A percentile compares a stretch with the other conserved stretches of the same genome.
These are phyloP conservation scores for Psophocarpus tetragonolobus DNA, from an alignment of 306 rosid species.

Conservation along the genomic window DNA sequence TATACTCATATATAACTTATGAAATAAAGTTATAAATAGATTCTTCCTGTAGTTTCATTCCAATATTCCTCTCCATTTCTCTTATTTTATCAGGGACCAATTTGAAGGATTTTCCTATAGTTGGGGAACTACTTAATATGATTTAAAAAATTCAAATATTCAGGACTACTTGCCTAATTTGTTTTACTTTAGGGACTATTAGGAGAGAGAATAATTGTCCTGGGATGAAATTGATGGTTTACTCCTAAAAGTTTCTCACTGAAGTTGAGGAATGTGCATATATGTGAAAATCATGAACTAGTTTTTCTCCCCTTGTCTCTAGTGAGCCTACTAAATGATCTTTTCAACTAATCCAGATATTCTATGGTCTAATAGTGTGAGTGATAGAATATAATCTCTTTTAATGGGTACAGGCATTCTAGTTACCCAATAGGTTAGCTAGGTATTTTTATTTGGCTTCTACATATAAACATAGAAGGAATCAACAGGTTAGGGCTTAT, in stretches of 20 bases:
- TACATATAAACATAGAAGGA: background rate
- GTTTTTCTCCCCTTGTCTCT: background rate
- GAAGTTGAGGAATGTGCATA: slow-evolving; percentile 16
- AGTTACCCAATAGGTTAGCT: background rate
- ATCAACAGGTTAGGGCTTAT: background rate
- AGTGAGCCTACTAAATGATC: slow-evolving; percentile 8
- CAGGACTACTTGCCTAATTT: no score
- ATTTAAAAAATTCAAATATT: no score
- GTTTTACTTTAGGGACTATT: no score
- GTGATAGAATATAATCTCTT: background rate
- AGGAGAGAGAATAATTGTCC: background rate
- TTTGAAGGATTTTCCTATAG: background rate
- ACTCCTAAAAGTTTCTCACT: background rate
- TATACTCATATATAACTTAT: no score
- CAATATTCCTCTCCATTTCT: no score
- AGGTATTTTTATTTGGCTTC: background rate
- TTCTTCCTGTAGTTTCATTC: no score
- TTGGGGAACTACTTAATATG: background rate
- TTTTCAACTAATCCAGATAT: slow-evolving; percentile 13
- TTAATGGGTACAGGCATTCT: background rate
- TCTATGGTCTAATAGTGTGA: slow-evolving; percentile 9
- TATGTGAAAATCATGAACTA: background rate
- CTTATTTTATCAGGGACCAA: no score
- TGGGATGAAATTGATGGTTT: background rate
- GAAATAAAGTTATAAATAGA: no score